Base-by-base conservation (phyloP, 2,329 filamentous ascomycete species). In the Cladosporium oxysporum region DNA sequence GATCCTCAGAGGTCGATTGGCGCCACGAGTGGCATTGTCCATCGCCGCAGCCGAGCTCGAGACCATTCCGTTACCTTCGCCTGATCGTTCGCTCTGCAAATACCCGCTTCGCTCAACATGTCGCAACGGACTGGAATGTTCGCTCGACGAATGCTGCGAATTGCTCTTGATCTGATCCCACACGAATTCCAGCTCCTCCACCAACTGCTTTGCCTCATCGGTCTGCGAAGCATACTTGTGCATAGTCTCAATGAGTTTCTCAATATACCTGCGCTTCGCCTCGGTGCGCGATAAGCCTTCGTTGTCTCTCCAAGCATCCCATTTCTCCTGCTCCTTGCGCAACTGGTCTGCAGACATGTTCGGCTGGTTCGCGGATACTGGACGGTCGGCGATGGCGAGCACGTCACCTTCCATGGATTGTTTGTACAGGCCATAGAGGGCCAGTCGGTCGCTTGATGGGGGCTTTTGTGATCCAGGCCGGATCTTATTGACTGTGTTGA, bases 361-460 rank as follows among this genome's bases (percentile, higher is more conserved):
- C n/a, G 65, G 64, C 23, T 58, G 65, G n/a, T 66, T 50, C 5
- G 53, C 14, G 10, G 66, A 23, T 60, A 68, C 66, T n/a, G 95
- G 94, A 55, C 93, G 87, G 73, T 94, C 90, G 90, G 97, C 96
- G 59, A 98, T 92, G 58, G 92, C 91, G 71, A 95, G 91, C 37
- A 98, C 93, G 79, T 99, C 92, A 58, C 95, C 95, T 82, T 99
- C 93, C 95, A 98, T 98, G 69, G 93, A 93, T 80, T 99, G 95
- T 78, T 99, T 99, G 83, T 99, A 99, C 71, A 99, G 85, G 70
- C 95, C 95, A 89, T 99, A 99, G 68, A 99, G 90, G 66, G 91
- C 91, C 72, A 99, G 84, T 66, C 95, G 90, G 75, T 96, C 93
- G 68, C 86, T 83, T 2, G 93, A 87, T 58, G 95, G 95, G 55